Evolutionary conservation across 2,329 filamentous ascomycete species (phyloP).

Genomic region (Cladophialophora yegresii): DNA sequence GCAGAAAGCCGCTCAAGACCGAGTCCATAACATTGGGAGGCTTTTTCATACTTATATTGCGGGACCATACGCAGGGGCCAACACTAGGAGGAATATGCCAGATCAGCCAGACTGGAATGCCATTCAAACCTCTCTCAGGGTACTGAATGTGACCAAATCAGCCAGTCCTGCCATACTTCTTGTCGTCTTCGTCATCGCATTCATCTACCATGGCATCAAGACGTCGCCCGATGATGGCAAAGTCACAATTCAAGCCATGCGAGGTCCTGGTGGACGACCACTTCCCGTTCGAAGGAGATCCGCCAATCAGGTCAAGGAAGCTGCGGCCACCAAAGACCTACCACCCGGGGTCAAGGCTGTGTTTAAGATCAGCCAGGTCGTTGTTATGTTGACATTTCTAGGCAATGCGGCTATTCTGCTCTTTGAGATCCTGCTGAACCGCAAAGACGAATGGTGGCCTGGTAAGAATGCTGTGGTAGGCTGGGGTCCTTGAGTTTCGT

Average conservation of each 20-base stretch:
- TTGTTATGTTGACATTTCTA: constrained; percentile 72
- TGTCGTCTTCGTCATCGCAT: constrained; percentile 63
- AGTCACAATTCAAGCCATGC: constrained; percentile 34
- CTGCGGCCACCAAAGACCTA: constrained; percentile 56
- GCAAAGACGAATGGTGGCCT: constrained; percentile 75
- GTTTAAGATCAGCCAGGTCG: constrained; percentile 73
- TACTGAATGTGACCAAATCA: constrained; percentile 42
- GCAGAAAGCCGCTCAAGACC: constrained; percentile 3
- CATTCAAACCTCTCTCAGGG: constrained; percentile 28
- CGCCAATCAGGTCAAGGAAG: constrained; percentile 52
- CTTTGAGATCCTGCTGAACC: constrained; percentile 68
- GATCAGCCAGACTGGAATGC: constrained; percentile 27
- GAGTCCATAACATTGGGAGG: constrained; percentile 26
- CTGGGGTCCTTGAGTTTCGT: constrained; percentile 17
- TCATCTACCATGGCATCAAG: constrained; percentile 62
- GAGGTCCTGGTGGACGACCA: constrained; percentile 85
- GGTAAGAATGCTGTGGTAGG: constrained; percentile 75
- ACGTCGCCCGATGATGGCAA: constrained; percentile 52
- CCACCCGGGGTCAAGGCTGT: constrained; percentile 67
- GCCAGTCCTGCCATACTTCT: constrained; percentile 66
- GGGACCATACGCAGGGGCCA: constrained; percentile 16
- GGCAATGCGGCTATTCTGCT: constrained; percentile 74
- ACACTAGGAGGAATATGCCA: constrained; percentile 24
- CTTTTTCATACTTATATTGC: constrained; percentile 34
- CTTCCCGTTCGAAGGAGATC: constrained; percentile 67